phyloP scores from a whole-genome alignment of 2,329 filamentous ascomycete species.

The Akanthomyces lecanii region DNA sequence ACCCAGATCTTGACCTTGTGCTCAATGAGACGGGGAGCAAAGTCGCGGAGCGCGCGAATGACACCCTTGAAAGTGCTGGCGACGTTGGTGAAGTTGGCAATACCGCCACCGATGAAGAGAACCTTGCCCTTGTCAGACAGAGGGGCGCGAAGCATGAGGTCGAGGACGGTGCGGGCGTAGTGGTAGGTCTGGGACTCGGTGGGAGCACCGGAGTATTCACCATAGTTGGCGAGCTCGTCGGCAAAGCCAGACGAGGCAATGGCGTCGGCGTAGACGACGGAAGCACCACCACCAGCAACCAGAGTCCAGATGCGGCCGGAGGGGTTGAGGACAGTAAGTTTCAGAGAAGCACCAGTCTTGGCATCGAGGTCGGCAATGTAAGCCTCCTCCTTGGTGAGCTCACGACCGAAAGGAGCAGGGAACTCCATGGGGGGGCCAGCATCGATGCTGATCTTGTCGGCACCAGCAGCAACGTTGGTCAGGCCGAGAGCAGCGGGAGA shows the following conservation, averaged over 20 bases:
- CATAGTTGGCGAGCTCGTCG: constrained; percentile 96
- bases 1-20: constrained; percentile 99
- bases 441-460: constrained; percentile 83
- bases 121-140: constrained; percentile 88
- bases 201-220: constrained; percentile 98
- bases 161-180: constrained; percentile 94
- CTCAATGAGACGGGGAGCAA: constrained; percentile 78
- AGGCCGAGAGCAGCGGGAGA: constrained; percentile 85
- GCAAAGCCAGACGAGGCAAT: constrained; percentile 96
- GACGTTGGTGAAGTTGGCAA: constrained; percentile 99
- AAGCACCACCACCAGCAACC: constrained; percentile 98
- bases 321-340: constrained; percentile 92
- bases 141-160: constrained; percentile 94
- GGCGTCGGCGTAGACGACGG: constrained; percentile 97
- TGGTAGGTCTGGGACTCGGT: constrained; percentile 99
- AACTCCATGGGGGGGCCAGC: constrained; percentile 98
- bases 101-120: constrained; percentile 98
- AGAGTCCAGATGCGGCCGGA: constrained; percentile 95
- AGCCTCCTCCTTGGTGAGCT: constrained; percentile 97
- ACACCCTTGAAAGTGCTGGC: constrained; percentile 99
- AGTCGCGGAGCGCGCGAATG: constrained; percentile 91
- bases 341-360: constrained; percentile 98
- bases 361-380: constrained; percentile 98
- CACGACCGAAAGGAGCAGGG: constrained; percentile 96
- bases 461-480: constrained; percentile 59